Conservation (phyloP, 2,329 filamentous ascomycete species). For the Xylariales sp. region DNA sequence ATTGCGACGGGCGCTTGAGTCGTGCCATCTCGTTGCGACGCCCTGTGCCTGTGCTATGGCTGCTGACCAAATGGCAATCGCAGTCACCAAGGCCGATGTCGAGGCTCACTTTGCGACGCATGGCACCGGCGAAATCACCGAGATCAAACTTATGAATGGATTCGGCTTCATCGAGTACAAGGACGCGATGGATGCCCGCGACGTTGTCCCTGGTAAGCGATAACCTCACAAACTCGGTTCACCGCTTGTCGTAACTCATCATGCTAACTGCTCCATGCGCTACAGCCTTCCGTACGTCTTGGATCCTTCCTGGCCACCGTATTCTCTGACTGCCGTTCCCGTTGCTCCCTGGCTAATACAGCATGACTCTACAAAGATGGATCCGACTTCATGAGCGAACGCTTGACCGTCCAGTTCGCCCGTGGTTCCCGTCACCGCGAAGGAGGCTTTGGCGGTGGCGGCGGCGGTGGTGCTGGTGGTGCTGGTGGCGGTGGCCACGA, state of each 20-base stretch:
- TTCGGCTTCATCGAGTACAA: slow-evolving; percentile 99
- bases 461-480: too few species aligned
- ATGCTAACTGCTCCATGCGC: slow-evolving; percentile 17
- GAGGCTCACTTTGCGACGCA: slow-evolving; percentile 93
- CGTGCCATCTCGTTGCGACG: neutral
- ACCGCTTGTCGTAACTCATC: slow-evolving; percentile 6
- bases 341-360: slow-evolving; percentile 33
- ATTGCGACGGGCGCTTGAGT: slow-evolving; percentile 8
- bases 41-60: neutral
- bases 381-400: slow-evolving; percentile 96
- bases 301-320: slow-evolving; percentile 29
- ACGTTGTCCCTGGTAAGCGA: slow-evolving; percentile 89
- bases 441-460: slow-evolving; percentile 43
- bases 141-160: slow-evolving; percentile 99
- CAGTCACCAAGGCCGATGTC: slow-evolving; percentile 84
- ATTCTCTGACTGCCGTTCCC: slow-evolving; percentile 20
- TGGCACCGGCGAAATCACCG: slow-evolving; percentile 94
- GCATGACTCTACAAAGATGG: slow-evolving; percentile 64
- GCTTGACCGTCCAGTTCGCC: slow-evolving; percentile 96
- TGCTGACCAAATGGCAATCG: neutral
- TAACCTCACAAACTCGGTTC: slow-evolving; percentile 8
- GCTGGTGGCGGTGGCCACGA: too few species aligned
- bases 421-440: slow-evolving; percentile 67
- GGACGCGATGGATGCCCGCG: slow-evolving; percentile 94
- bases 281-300: slow-evolving; percentile 57